Evolutionary conservation across 352 stramenopile genomes (phyloP), one percentile per base, ranked within the genome.

Genomic region (Halophytophthora polymorphica): DNA sequence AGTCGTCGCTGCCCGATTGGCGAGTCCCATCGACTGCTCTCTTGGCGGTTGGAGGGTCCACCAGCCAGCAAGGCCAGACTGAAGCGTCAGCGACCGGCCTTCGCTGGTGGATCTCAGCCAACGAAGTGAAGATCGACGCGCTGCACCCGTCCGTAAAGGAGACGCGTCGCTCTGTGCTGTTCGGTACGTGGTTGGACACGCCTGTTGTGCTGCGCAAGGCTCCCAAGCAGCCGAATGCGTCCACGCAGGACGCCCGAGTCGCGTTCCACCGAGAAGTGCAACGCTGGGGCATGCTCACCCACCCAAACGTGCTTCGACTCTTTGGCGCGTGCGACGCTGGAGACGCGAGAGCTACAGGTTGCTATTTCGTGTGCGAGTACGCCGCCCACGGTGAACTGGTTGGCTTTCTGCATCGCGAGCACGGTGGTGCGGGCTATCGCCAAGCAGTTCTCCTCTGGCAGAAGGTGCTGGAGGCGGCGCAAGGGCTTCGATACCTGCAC

Each of bases 291-390:
- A 17, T 48, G 23, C 47, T 69, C 14, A 61, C 52, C 12, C 60
- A 69, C 22, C 50, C 61, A 6, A 60, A 69, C 28, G 38, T 69
- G 8, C 17, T 66, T 19, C 57, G 62, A 39, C 19, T 69, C 7
- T 69, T 58, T 35, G 61, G 61, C 12, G 50, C 50, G 2, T 66
- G 41, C 28, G 45, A 58, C n/a, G 18, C 8, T 13, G 17, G 25
- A 38, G 18, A 2, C n/a, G 17, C 52, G n/a, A 21, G 38, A 2
- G 12, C 46, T 12, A 45, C 15, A 14, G 36, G 19, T 18, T 45
- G 51, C 19, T 56, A 55, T n/a, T 63, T 70, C 36, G 60, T 73
- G 17, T 61, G 46, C 18, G 64, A 73, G 13, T 50, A 52, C 34
- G 61, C 49, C 11, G 23, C 37, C 1, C 48, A 61, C 11, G 62